A percentile compares a stretch with the other conserved stretches of the same genome.
phyloP scores from a whole-genome alignment of 176 grass and related monocot species.

The Pontederia crassipes region DNA sequence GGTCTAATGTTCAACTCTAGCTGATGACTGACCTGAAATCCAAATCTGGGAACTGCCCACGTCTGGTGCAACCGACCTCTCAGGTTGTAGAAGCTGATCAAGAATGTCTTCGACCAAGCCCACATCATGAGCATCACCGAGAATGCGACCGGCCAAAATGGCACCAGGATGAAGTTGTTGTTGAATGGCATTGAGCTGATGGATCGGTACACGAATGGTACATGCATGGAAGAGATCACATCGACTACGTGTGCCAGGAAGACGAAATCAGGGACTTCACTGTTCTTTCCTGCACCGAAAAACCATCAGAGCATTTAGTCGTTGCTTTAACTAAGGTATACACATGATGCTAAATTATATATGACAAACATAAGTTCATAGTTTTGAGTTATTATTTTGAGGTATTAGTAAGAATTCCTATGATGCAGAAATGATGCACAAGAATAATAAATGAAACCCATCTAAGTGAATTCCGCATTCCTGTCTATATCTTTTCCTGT shows the following conservation, averaged over 20 bases:
- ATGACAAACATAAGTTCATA: too few relatives aligned
- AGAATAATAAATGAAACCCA: too few relatives aligned
- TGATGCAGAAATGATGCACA: background rate
- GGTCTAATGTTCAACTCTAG: background rate
- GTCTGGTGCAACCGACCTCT: conserved; percentile 20
- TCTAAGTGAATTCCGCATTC: too few relatives aligned
- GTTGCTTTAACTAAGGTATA: too few relatives aligned
- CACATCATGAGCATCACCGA: conserved; percentile 7
- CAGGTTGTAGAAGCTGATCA: conserved; percentile 17
- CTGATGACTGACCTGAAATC: conserved; percentile 9
- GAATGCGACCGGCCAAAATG: conserved; percentile 7
- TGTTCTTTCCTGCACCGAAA: conserved; percentile 8
- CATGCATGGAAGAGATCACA: conserved; percentile 19
- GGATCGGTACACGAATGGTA: conserved; percentile 5
- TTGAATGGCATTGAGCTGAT: background rate
- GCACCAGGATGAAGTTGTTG: background rate
- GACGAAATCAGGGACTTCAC: conserved; percentile 17
- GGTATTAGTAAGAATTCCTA: background rate
- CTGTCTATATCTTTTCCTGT: too few relatives aligned
- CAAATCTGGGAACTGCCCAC: conserved; percentile 21
- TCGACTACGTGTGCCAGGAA: conserved; percentile 21
- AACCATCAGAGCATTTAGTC: background rate
- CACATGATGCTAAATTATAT: too few relatives aligned
- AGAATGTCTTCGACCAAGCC: conserved; percentile 21
- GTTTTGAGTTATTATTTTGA: too few relatives aligned